Percentiles rank a stretch among this genome's conserved stretches.
Evolutionary conservation across 192 early-diverging fungal species (phyloP).

Genomic region (Coemansia sp.): DNA sequence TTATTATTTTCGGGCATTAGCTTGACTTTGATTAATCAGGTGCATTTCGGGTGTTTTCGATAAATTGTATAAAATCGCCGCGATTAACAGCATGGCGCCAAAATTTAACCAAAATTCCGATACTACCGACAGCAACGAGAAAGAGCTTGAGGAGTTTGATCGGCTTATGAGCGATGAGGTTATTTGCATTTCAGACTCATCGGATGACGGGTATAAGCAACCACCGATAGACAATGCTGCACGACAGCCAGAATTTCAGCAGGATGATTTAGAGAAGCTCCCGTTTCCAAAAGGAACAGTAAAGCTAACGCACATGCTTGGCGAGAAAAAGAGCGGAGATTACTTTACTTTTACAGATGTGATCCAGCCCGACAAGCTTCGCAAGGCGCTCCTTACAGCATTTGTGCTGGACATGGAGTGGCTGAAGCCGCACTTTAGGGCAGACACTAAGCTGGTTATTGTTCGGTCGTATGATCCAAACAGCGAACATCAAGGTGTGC

Average conservation of each 20-base stretch:
- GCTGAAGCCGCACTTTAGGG: conserved; percentile 45
- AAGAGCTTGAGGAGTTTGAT: conserved; percentile 21
- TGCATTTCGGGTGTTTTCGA: neutral
- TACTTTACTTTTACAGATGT: conserved; percentile 2
- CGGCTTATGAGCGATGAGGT: conserved; percentile 11
- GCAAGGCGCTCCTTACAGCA: conserved; percentile 58
- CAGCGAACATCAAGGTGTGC: conserved; percentile 11
- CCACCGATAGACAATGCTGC: neutral
- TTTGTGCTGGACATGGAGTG: conserved; percentile 55
- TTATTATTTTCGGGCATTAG: neutral
- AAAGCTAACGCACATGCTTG: conserved; percentile 13
- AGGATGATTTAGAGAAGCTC: neutral
- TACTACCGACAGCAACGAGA: neutral
- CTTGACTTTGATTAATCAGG: neutral
- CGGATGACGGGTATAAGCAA: neutral
- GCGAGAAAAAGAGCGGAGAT: conserved; percentile 2
- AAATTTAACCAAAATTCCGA: neutral
- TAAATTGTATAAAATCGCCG: neutral
- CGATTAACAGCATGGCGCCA: neutral
- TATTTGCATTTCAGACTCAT: conserved; percentile 20
- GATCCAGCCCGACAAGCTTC: conserved; percentile 17
- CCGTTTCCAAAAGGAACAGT: conserved; percentile 24
- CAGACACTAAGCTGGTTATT: conserved; percentile 29
- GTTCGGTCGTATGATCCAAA: conserved; percentile 22
- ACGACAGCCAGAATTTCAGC: neutral